phyloP scores from a whole-genome alignment of 176 grass and related monocot genomes.

The Juncus effusus region DNA sequence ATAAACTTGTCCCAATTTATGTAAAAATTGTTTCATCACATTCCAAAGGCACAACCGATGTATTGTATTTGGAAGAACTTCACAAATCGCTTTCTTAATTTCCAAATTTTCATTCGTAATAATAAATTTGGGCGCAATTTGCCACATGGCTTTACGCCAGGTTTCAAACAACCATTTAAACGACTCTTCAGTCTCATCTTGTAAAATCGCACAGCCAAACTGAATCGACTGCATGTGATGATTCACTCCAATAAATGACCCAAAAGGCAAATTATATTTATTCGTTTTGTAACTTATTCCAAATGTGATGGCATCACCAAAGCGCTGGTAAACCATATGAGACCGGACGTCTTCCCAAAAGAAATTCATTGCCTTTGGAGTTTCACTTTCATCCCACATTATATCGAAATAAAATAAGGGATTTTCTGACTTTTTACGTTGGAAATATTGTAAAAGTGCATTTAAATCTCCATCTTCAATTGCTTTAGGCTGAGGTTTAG shows the following conservation, averaged over 20 bases:
- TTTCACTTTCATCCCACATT: conserved; percentile 1
- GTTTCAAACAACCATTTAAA: conserved; percentile 10
- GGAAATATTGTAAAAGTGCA: conserved; percentile 1
- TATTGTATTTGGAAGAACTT: too few relatives aligned
- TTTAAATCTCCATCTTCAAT: not conserved
- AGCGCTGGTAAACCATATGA: not conserved
- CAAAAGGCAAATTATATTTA: not conserved
- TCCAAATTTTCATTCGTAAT: too few relatives aligned
- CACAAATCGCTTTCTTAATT: too few relatives aligned
- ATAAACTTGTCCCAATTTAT: too few relatives aligned
- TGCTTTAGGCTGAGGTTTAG: too few relatives aligned
- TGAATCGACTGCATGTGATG: not conserved
- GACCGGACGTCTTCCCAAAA: conserved; percentile 3
- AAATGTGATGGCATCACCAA: not conserved
- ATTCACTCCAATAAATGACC: conserved; percentile 7
- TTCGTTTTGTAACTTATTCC: conserved; percentile 14
- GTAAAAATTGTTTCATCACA: too few relatives aligned
- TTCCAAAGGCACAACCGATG: too few relatives aligned
- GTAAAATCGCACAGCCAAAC: conserved; percentile 6
- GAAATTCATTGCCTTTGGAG: conserved; percentile 1
- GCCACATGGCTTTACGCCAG: not conserved
- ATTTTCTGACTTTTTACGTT: not conserved
- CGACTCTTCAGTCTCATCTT: conserved; percentile 1
- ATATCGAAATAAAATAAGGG: not conserved
- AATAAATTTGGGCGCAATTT: too few relatives aligned